These are phyloP conservation scores for Fusarium nematophilum DNA, from an alignment of 2,329 filamentous ascomycete species.

Conservation along the genomic window DNA sequence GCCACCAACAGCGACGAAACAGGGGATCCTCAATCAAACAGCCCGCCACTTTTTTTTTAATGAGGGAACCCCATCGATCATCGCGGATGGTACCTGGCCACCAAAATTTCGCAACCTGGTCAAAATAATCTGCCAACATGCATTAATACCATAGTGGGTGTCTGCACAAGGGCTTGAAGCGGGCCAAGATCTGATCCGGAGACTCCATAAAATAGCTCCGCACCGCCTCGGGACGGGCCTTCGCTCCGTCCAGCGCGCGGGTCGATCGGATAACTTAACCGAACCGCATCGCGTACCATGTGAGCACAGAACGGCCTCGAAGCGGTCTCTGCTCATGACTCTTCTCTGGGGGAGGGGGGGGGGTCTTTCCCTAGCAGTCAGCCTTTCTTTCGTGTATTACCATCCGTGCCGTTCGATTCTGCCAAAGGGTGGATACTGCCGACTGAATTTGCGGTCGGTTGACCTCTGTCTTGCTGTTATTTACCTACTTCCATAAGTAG, in stretches of 20 bases:
- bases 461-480: conserved; percentile 4
- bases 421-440: conserved; percentile 1
- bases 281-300: conserved; percentile 20
- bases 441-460: conserved; percentile 1
- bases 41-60: conserved; percentile 19
- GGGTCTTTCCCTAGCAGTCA: neutral
- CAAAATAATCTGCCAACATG: conserved; percentile 27
- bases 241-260: conserved; percentile 19
- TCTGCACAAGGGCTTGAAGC: conserved; percentile 16
- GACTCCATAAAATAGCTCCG: conserved; percentile 37
- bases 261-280: conserved; percentile 30
- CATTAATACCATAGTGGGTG: conserved; percentile 12
- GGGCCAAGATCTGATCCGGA: conserved; percentile 27
- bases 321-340: conserved; percentile 31
- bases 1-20: conserved; percentile 33
- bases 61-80: conserved; percentile 29
- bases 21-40: conserved; percentile 32
- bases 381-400: conserved; percentile 11
- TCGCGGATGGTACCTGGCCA: conserved; percentile 24
- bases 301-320: neutral
- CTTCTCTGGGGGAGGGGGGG: neutral
- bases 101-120: conserved; percentile 26
- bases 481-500: conserved; percentile 35
- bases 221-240: conserved; percentile 34
- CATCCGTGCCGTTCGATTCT: conserved; percentile 10